phyloP scores from a whole-genome alignment of 1,284 basidiomycete species.

The Entoloma clypeatum region DNA sequence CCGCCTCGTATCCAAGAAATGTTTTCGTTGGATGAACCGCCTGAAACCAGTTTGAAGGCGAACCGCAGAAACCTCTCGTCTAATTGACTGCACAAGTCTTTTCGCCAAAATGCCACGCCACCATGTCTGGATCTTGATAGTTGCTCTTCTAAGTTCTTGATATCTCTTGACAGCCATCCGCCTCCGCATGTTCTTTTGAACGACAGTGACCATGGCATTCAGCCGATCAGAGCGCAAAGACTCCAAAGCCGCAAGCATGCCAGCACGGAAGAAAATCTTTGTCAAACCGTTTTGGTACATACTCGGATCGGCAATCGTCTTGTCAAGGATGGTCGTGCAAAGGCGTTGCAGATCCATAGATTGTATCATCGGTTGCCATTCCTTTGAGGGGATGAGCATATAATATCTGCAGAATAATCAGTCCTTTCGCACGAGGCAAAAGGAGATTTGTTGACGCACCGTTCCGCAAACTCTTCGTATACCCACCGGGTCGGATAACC shows the following conservation, averaged over 20 bases:
- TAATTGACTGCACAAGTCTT: slow-evolving; percentile 66
- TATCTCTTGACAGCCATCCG: slow-evolving; percentile 85
- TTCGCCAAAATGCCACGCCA: slow-evolving; percentile 86
- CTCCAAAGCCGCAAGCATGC: slow-evolving; percentile 98
- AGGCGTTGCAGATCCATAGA: slow-evolving; percentile 76
- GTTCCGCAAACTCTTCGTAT: slow-evolving; percentile 98
- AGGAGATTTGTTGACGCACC: slow-evolving; percentile 47
- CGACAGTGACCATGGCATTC: slow-evolving; percentile 88
- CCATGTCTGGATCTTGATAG: slow-evolving; percentile 90
- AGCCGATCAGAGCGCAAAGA: slow-evolving; percentile 84
- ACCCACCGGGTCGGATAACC: slow-evolving; percentile 99
- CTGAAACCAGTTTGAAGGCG: slow-evolving; percentile 76
- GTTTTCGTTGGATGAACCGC: slow-evolving; percentile 70
- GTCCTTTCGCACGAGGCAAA: slow-evolving; percentile 3
- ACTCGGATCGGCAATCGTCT: slow-evolving; percentile 88
- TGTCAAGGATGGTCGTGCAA: slow-evolving; percentile 83
- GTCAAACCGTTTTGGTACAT: slow-evolving; percentile 97
- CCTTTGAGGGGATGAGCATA: slow-evolving; percentile 86
- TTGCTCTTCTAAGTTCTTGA: slow-evolving; percentile 63
- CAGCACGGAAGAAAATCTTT: slow-evolving; percentile 99
- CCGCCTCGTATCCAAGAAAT: slow-evolving; percentile 61
- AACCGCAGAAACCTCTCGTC: slow-evolving; percentile 72
- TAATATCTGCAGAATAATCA: slow-evolving; percentile 70
- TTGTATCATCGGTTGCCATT: slow-evolving; percentile 83
- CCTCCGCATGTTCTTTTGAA: slow-evolving; percentile 96